These are phyloP conservation scores for Starmerella roubikii DNA, from an alignment of 805 yeast species.

Conservation along the genomic window DNA sequence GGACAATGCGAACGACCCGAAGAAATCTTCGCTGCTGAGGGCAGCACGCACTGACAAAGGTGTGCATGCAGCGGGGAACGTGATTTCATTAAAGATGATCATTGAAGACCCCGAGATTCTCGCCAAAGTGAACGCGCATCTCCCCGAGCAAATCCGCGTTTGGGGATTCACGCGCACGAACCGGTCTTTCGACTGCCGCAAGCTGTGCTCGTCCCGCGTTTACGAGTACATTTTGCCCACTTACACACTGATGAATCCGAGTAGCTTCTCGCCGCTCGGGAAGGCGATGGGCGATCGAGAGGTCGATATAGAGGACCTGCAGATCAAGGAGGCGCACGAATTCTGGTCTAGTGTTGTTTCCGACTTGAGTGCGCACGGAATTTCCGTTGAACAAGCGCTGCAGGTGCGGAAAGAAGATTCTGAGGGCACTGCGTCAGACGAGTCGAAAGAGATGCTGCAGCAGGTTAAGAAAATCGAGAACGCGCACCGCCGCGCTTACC, in stretches of 20 bases:
- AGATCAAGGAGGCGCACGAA: conserved; percentile 45
- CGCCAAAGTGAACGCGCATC: conserved; percentile 51
- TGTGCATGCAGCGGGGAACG: conserved; percentile 95
- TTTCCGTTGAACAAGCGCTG: conserved; percentile 26
- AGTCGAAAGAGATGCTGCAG: conserved; percentile 26
- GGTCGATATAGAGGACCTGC: conserved; percentile 49
- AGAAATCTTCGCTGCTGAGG: conserved; percentile 61
- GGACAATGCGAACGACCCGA: conserved; percentile 77
- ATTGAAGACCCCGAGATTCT: conserved; percentile 68
- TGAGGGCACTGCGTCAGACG: conserved; percentile 23
- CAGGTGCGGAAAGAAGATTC: conserved; percentile 8
- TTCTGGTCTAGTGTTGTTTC: conserved; percentile 52
- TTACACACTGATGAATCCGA: conserved; percentile 81
- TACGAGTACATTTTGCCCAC: conserved; percentile 92
- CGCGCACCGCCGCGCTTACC: conserved; percentile 49
- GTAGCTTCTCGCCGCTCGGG: conserved; percentile 55
- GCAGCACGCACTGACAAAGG: conserved; percentile 79
- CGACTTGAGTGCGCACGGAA: conserved; percentile 30
- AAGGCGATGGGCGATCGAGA: conserved; percentile 31
- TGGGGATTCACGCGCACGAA: conserved; percentile 90
- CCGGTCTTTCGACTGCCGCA: conserved; percentile 85
- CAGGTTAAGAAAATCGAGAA: conserved; percentile 45
- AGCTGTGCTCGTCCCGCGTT: conserved; percentile 88
- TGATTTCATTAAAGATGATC: conserved; percentile 69
- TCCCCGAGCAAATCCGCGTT: conserved; percentile 78